Base-by-base conservation (phyloP, 768 basidiomycete species). In the Leccinum incarnatum region DNA sequence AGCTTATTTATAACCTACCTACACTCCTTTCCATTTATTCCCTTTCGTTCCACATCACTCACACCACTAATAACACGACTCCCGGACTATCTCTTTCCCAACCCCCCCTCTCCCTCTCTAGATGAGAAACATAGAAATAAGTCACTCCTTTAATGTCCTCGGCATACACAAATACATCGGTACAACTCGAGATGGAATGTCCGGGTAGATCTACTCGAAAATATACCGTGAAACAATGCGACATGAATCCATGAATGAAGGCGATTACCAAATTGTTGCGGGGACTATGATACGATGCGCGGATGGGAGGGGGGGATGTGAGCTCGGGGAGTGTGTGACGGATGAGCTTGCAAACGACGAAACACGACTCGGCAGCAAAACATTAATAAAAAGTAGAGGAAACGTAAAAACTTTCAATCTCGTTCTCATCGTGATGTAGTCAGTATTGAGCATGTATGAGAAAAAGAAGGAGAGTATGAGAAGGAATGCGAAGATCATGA, bases 91-190 rank as follows among this genome's bases (percentile, higher is more conserved):
- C 49, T 49, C 23, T 7, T 7, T 45, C 2, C 21, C 34, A n/a
- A 40, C 7, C 0, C n/a, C 8, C 37, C 37, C 8, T 19, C 40
- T 11, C 30, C 30, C 30, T 5, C 42, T 40, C 19, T 9, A 40
- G 42, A 51, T 32, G 23, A 56, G 36, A 52, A 56, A 32, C 56
- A 58, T 73, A 70, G 61, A 57, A 74, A 72, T 66, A 74, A 75
- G 62, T 73, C 72, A 74, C 66, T 73, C 70, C 65, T 68, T 69
- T 65, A 68, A 68, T 69, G 73, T 74, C 67, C 72, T 62, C 65
- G 58, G 69, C 62, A 62, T 66, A 73, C 65, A 70, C 63, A 69
- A 76, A 66, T 75, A 75, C 72, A 76, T 64, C 66, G 63, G 63
- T 72, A 68, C 54, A 62, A 51, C 54, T 74, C 65, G 68, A 68